Conservation (phyloP, 148 eudicot species). For the Rhododendron ferrugineum region DNA sequence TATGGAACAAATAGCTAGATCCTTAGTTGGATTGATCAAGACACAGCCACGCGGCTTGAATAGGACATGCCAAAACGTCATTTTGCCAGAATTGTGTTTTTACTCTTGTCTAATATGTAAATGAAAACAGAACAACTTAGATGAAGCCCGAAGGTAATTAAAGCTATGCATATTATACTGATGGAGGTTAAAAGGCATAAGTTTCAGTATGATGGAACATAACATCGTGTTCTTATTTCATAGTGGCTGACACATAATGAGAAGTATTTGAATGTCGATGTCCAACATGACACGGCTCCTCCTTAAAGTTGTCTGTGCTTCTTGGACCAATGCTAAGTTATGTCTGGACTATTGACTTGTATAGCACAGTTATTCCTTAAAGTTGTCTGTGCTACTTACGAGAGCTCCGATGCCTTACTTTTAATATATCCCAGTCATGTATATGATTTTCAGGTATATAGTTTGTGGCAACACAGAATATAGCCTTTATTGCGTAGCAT, state of each 20-base stretch:
- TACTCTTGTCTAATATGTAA: neutral
- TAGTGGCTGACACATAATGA: neutral
- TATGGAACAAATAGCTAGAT: neutral
- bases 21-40: neutral
- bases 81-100: neutral
- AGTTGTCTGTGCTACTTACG: neutral
- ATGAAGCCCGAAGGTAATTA: neutral
- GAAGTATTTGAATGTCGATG: neutral
- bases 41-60: neutral
- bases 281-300: neutral
- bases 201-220: neutral
- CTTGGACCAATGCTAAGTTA: neutral
- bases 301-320: neutral
- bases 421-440: neutral
- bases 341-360: neutral
- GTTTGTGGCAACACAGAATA: neutral
- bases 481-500: neutral
- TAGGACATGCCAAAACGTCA: neutral
- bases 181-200: neutral
- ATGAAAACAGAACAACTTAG: neutral
- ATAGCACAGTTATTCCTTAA: neutral
- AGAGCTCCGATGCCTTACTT: too few species aligned
- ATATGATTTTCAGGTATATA: neutral
- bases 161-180: neutral
- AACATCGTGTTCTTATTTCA: neutral